Percentiles rank a stretch among this genome's conserved stretches.
Conservation (phyloP, 2,329 filamentous ascomycete species). For the Aspergillus sp. region DNA sequence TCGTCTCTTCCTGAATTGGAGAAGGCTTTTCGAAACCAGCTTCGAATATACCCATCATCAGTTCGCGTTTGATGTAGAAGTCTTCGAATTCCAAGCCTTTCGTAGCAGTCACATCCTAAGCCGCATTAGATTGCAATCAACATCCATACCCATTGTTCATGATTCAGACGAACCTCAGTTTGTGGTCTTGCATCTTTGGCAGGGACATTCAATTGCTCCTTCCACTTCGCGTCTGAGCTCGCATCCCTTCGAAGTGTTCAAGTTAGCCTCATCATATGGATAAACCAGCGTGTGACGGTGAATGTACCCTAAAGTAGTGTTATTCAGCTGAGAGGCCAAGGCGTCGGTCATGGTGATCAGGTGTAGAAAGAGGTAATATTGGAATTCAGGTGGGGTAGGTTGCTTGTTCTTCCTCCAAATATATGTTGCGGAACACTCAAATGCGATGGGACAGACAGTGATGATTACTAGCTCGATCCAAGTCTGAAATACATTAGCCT, state of each 20-base stretch:
- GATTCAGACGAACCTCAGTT: slow-evolving; percentile 46
- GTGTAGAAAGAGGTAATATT: slow-evolving; percentile 10
- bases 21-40: slow-evolving; percentile 98
- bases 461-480: not conserved
- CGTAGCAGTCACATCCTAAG: slow-evolving; percentile 92
- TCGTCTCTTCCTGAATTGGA: slow-evolving; percentile 98
- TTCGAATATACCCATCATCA: slow-evolving; percentile 99
- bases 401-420: not conserved
- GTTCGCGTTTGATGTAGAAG: slow-evolving; percentile 88
- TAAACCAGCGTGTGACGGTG: slow-evolving; percentile 1
- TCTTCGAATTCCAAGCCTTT: slow-evolving; percentile 98
- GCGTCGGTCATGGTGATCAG: slow-evolving; percentile 44
- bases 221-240: slow-evolving; percentile 45
- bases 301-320: slow-evolving; percentile 46
- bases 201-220: slow-evolving; percentile 48
- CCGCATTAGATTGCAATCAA: slow-evolving; percentile 20
- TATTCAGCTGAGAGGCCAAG: slow-evolving; percentile 48
- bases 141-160: not conserved
- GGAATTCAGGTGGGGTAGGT: not conserved
- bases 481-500: not conserved
- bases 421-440: not conserved
- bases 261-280: slow-evolving; percentile 14
- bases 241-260: slow-evolving; percentile 36
- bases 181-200: slow-evolving; percentile 52
- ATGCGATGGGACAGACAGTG: not conserved